Conservation (phyloP, 495 filamentous ascomycete genomes). For the Xylona heveae region DNA sequence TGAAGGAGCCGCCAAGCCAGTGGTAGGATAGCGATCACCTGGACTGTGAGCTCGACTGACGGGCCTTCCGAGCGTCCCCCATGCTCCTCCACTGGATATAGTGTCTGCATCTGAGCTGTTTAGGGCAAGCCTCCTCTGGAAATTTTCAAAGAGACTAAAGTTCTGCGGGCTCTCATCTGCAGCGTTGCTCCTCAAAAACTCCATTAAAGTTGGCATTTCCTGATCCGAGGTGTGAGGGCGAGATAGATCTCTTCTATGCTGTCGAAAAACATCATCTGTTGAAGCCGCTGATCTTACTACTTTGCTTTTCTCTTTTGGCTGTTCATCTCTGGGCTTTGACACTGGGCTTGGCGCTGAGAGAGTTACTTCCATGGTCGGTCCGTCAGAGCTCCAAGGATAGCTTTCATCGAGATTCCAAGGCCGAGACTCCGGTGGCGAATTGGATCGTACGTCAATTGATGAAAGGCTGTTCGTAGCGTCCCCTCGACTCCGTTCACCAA, state of each 20-base stretch:
- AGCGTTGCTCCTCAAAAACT: no score
- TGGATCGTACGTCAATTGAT: neutral
- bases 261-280: neutral
- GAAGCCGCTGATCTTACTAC: neutral
- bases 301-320: neutral
- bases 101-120: neutral
- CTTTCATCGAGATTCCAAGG: slow-evolving; percentile 1
- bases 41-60: slow-evolving; percentile 13
- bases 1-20: slow-evolving; percentile 11
- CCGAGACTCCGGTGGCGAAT: neutral
- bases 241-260: neutral
- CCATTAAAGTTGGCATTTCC: neutral
- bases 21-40: slow-evolving; percentile 17
- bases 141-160: neutral
- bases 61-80: no score
- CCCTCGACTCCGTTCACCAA: neutral
- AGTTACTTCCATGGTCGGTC: neutral
- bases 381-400: slow-evolving; percentile 1
- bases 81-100: neutral
- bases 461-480: neutral
- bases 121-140: neutral
- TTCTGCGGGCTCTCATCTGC: neutral
- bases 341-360: neutral
- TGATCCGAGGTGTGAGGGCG: neutral
- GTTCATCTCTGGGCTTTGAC: neutral